Conservation (phyloP, 1,284 basidiomycete species). For the Ustilago sp. region DNA sequence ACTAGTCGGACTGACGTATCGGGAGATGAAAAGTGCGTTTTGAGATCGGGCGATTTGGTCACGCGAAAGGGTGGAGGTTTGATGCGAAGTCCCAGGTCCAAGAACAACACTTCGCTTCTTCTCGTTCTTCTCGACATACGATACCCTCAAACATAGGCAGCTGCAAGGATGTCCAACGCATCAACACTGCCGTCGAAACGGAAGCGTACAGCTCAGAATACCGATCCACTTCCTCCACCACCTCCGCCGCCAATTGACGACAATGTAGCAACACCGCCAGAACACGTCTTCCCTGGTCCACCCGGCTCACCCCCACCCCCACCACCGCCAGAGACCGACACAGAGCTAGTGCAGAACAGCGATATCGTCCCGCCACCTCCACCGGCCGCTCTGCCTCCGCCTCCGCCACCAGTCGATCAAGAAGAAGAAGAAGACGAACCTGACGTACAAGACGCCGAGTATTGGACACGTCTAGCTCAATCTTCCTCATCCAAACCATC, state of each 20-base stretch:
- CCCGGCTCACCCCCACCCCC: slow-evolving; percentile 42
- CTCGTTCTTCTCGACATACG: not conserved
- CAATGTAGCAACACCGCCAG: slow-evolving; percentile 1
- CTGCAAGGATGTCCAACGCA: slow-evolving; percentile 4
- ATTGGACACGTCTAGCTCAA: slow-evolving; percentile 56
- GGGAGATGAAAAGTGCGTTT: not conserved
- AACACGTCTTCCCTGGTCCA: slow-evolving; percentile 9
- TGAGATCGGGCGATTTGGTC: slow-evolving; percentile 18
- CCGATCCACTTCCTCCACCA: slow-evolving; percentile 20
- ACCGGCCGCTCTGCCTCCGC: slow-evolving; percentile 24
- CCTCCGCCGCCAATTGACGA: slow-evolving; percentile 26
- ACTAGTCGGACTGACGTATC: not conserved
- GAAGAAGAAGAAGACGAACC: slow-evolving; percentile 31
- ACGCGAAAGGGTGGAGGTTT: slow-evolving; percentile 30
- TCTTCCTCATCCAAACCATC: slow-evolving; percentile 12
- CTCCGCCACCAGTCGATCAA: slow-evolving; percentile 25
- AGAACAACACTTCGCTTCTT: slow-evolving; percentile 16
- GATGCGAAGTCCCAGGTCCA: slow-evolving; percentile 5
- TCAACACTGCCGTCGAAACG: slow-evolving; percentile 21
- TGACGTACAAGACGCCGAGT: slow-evolving; percentile 52
- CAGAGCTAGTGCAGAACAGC: slow-evolving; percentile 25
- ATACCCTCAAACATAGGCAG: not conserved
- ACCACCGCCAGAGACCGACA: slow-evolving; percentile 33
- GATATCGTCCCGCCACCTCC: slow-evolving; percentile 38
- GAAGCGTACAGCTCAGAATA: slow-evolving; percentile 17